A percentile compares a stretch with the other conserved stretches of the same genome.
Evolutionary conservation across 495 filamentous ascomycete species (phyloP).

Genomic region (Pyronema omphalodes): DNA sequence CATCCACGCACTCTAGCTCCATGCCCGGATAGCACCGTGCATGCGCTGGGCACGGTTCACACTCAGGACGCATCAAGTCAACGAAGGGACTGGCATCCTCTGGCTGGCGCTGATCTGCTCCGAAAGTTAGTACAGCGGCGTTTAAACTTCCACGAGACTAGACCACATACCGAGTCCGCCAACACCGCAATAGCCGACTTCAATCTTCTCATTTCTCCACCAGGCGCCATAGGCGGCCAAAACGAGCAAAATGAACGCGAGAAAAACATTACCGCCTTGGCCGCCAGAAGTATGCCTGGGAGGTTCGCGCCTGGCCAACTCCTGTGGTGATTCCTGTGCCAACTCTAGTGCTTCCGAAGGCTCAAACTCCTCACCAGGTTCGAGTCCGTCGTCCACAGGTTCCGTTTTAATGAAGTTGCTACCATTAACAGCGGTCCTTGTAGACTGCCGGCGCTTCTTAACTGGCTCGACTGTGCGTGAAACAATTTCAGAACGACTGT

Average conservation of each 20-base stretch:
- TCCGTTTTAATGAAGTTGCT: slow-evolving; percentile 12
- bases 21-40: slow-evolving; percentile 72
- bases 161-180: slow-evolving; percentile 37
- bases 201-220: slow-evolving; percentile 86
- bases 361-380: slow-evolving; percentile 78
- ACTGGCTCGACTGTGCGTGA: background rate
- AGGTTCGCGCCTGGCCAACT: slow-evolving; percentile 6
- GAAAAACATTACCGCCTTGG: slow-evolving; percentile 32
- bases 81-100: background rate
- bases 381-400: slow-evolving; percentile 28
- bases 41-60: slow-evolving; percentile 81
- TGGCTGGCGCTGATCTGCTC: background rate
- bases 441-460: background rate
- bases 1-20: slow-evolving; percentile 60
- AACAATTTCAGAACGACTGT: slow-evolving; percentile 24
- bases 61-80: slow-evolving; percentile 51
- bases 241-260: slow-evolving; percentile 45
- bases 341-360: slow-evolving; percentile 66
- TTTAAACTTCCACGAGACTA: background rate
- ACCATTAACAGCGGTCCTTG: slow-evolving; percentile 8
- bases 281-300: slow-evolving; percentile 3
- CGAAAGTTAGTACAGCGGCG: background rate
- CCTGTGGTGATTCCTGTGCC: slow-evolving; percentile 39
- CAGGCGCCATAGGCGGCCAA: slow-evolving; percentile 55
- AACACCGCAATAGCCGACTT: slow-evolving; percentile 84